Base-by-base conservation (phyloP, 2,329 filamentous ascomycete species). In the Sporothrix variecibatus region DNA sequence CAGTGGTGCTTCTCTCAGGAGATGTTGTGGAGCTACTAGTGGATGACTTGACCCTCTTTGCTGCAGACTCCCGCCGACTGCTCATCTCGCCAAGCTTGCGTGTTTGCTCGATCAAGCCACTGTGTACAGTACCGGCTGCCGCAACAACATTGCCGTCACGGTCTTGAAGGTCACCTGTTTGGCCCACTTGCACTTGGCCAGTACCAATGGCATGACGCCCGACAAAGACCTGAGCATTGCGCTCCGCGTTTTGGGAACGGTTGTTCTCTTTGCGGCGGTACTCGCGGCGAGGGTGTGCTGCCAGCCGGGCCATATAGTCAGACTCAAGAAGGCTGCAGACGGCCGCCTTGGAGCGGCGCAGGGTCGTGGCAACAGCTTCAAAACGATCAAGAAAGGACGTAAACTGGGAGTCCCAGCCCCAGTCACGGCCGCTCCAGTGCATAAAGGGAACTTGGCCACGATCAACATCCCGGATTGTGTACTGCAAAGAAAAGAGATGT, bases 251-350 rank as follows among this genome's bases (percentile, higher is more conserved):
- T 43, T 78, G 77, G 26, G 73, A 70, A 5, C 75, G 76, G 60
- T 78, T 78, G 75, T 75, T 76, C 38, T 75, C 73, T 70, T 78
- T 78, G 58, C 77, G 76, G 58, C 75, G 74, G 60, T 73, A 73
- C 73, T 78, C 77, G 68, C 75, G 75, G 7, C 40, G 64, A 46
- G 77, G 77, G 49, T 77, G 76, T 0, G 75, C 72, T 2, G 70
- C 75, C 43, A 78, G 74, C 20, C 77, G 76, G 17, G 73, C 73
- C 70, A 72, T 65, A 51, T 77, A 77, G 68, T 72, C 64, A 1
- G 75, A 76, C 71, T 76, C 76, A 3, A 78, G 73, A 60, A 78
- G 71, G 46, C 76, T 76, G 70, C 75, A 74, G 6, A 78, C 77
- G 43, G 75, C 73, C 3, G 77, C 77, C 72, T 78, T 78, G 58